Base-by-base conservation (phyloP, 2,329 filamentous ascomycete species). In the Penicillium sumatraense region DNA sequence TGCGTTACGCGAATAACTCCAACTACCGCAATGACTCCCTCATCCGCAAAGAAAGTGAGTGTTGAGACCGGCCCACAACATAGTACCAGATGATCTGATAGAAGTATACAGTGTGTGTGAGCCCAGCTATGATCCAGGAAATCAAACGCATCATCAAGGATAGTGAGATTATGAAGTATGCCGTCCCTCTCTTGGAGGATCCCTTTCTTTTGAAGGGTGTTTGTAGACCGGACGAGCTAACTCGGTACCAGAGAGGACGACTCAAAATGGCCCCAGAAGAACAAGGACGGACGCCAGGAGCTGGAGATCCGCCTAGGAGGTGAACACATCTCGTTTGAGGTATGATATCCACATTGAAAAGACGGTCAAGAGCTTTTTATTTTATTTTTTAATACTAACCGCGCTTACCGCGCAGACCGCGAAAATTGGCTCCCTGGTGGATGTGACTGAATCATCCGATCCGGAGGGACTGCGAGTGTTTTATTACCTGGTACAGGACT, bases 1-100 rank as follows among this genome's bases (percentile, higher is more conserved):
- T 93, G 27, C 88, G 95, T 77, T 99, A 99, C 78, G 95, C 95
- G 62, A 99, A 99, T 83, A 99, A 99, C 78, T 98, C 93, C 54
- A 99, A 99, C 79, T 99, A 99, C 79, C 88, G 95, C 70, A 99
- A 99, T 78, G 95, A 99, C 74, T 97, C 93, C 60, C 81, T 99
- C 66, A 99, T 99, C 72, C 89, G 95, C 63, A 99, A 99, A 93
- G 95, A 99, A 81, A 99, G 95, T 97, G 81, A 66, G 92, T 76
- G 38, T 29, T 23, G 54, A 27, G 51, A 45, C 26, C 8, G 40
- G 29, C 35, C 46, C 26, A 6, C 35, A 16, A 13, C 13, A 29
- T 38, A 14, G 21, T 14, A 27, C 23, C 24, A 20, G 18, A 16
- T 7, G 38, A 48, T 51, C 51, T 54, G 41, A 53, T 49, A 35